Percentiles rank a stretch among this genome's conserved stretches.
These are phyloP conservation scores for Acidomyces sp. DNA, from an alignment of 495 filamentous ascomycete species.

Conservation along the genomic window DNA sequence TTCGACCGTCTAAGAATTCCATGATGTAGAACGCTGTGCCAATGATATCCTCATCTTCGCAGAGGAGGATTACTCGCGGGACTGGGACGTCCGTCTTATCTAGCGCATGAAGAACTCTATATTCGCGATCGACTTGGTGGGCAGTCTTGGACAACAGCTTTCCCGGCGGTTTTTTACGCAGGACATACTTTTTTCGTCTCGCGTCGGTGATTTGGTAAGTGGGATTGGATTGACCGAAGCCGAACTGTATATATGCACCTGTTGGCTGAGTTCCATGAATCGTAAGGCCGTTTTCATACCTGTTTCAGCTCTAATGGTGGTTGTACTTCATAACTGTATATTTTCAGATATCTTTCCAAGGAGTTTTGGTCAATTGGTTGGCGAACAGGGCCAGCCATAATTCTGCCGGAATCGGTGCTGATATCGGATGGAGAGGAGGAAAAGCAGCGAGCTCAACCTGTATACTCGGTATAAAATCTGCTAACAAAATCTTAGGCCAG, in stretches of 20 bases:
- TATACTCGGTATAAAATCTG: too few relatives aligned
- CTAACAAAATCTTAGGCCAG: too few relatives aligned
- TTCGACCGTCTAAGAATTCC: conserved; percentile 82
- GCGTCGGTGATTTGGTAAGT: conserved; percentile 77
- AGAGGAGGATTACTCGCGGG: conserved; percentile 70
- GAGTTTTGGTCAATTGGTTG: conserved; percentile 73
- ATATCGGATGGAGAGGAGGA: not conserved
- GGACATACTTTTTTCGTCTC: conserved; percentile 56
- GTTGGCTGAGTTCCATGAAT: not conserved
- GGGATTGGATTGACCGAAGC: conserved; percentile 92
- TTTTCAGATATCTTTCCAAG: conserved; percentile 62
- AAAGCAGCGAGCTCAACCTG: not conserved
- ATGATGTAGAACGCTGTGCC: conserved; percentile 94
- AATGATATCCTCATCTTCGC: conserved; percentile 62
- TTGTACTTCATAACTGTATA: conserved; percentile 64
- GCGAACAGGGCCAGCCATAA: conserved; percentile 76
- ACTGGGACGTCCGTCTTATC: conserved; percentile 65
- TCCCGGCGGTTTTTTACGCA: conserved; percentile 93
- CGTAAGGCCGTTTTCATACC: conserved; percentile 34
- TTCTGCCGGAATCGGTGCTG: not conserved
- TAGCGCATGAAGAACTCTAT: conserved; percentile 74
- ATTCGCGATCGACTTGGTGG: conserved; percentile 90
- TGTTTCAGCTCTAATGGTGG: conserved; percentile 76
- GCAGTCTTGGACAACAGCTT: conserved; percentile 81
- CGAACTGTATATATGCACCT: conserved; percentile 54